Evolutionary conservation across 352 stramenopile genomes (phyloP).

Genomic region (Thalassiosira mediterranea): DNA sequence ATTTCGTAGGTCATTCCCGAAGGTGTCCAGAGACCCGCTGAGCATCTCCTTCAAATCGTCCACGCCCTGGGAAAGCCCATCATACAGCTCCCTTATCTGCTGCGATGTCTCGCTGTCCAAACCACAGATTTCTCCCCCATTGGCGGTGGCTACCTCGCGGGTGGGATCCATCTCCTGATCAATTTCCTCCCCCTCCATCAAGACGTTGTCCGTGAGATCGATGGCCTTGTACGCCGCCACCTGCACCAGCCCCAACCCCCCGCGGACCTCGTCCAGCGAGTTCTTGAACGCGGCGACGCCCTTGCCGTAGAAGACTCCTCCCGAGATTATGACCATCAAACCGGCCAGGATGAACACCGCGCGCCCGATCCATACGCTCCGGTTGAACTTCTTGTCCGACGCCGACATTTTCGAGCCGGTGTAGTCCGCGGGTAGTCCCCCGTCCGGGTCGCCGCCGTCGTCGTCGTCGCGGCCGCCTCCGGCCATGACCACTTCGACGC

Average conservation of each 20-base stretch:
- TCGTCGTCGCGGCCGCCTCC: background rate
- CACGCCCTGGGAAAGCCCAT: background rate
- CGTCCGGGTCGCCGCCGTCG: background rate
- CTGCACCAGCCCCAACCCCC: constrained; percentile 16
- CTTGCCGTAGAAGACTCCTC: constrained; percentile 41
- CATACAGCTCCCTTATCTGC: constrained; percentile 22
- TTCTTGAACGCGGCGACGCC: constrained; percentile 30
- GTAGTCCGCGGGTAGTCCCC: background rate
- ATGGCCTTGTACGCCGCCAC: background rate
- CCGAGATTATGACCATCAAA: constrained; percentile 35
- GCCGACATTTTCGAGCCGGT: constrained; percentile 1
- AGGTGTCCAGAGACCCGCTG: constrained; percentile 2
- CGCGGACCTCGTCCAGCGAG: constrained; percentile 12
- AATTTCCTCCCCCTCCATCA: constrained; percentile 3
- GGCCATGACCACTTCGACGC: constrained; percentile 21
- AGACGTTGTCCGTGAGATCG: background rate
- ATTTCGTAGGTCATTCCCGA: constrained; percentile 19
- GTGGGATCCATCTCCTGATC: background rate
- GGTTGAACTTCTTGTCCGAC: constrained; percentile 35
- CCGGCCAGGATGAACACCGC: constrained; percentile 37
- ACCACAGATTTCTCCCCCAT: constrained; percentile 11
- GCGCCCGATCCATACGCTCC: constrained; percentile 23
- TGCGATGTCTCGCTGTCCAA: constrained; percentile 10
- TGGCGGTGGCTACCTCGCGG: background rate
- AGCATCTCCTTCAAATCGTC: constrained; percentile 20